phyloP scores from a whole-genome alignment of 345 rosid genomes.

The Camelina neglecta region DNA sequence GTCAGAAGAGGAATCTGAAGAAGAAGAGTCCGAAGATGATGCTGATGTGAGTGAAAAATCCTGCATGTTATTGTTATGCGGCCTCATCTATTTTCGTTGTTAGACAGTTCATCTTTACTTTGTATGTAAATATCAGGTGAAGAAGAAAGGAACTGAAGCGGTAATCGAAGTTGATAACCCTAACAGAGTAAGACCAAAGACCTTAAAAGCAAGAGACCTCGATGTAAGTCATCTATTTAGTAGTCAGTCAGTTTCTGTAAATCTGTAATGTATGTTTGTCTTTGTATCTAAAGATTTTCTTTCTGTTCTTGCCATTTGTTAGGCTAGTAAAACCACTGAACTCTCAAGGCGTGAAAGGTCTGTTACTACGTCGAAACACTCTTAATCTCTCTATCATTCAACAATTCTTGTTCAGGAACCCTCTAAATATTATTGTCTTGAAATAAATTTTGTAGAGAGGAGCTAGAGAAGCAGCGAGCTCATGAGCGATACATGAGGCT shows the following conservation, averaged over 20 bases:
- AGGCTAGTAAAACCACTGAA: constrained; percentile 81
- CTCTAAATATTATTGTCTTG: background rate
- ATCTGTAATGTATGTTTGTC: background rate
- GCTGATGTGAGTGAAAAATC: constrained; percentile 39
- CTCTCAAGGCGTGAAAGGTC: constrained; percentile 99
- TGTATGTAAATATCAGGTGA: constrained; percentile 49
- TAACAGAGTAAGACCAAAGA: constrained; percentile 74
- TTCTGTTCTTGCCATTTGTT: constrained; percentile 10
- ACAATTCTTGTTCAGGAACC: background rate
- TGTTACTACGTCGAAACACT: constrained; percentile 29
- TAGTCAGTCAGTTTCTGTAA: constrained; percentile 6
- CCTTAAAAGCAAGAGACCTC: constrained; percentile 66
- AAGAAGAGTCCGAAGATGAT: constrained; percentile 55
- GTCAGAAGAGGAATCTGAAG: constrained; percentile 65
- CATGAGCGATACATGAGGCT: constrained; percentile 97
- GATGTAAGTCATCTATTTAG: constrained; percentile 59
- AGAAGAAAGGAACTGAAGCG: constrained; percentile 81
- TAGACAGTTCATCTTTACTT: background rate
- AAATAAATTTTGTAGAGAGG: constrained; percentile 63
- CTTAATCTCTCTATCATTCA: background rate
- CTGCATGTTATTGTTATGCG: background rate
- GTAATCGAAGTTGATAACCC: constrained; percentile 88
- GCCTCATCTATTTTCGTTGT: background rate
- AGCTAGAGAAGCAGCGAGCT: constrained; percentile 92
- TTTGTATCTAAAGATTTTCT: background rate